Evolutionary conservation across 1,284 basidiomycete species (phyloP), one percentile per base, ranked within the genome.

Genomic region (Moniliella sp.): DNA sequence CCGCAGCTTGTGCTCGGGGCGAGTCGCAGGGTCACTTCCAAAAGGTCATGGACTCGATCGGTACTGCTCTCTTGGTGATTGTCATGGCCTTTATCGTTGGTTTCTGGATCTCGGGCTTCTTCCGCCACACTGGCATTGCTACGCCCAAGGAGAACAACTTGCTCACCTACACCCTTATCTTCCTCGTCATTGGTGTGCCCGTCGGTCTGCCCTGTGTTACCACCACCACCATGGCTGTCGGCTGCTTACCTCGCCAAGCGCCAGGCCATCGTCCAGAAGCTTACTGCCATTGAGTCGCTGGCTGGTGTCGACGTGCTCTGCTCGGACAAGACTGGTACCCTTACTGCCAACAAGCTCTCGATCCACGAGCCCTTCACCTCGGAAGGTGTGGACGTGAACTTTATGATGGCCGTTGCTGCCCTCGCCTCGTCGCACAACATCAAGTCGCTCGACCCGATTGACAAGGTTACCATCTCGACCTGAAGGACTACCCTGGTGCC

Each of bases 231-330:
- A 61, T 67, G 43, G 68, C 68, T 19, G 68, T 70, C 42, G 68
- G 68, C 68, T 23, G 67, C 69, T 4, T 70, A 69, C 58, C 64
- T 71, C 26, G 69, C 69, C 17, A 62, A 64, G 38, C 61, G 64
- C 25, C 64, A 70, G 48, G 68, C 68, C n/a, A 70, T 71, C 52
- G 69, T 71, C 12, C 69, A 70, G 52, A 70, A 70, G 57, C 62
- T 71, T 27, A 69, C 69, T 9, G 69, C 69, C 30, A 70, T 71
- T 54, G 69, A 71, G 53, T 66, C 66, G 18, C 62, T 71, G 15
- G 69, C 69, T 15, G 69, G 69, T 47, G 69, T 70, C 38, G 67
- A 70, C 42, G 66, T 70, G 17, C 64, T 70, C 23, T 70, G 69
- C 57, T 66, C 67, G 19, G 69, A 70, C 55, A 70, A 70, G 64